These are phyloP conservation scores for Cryptococcus sp. DNA, from an alignment of 1,284 basidiomycete genomes.

Conservation along the genomic window DNA sequence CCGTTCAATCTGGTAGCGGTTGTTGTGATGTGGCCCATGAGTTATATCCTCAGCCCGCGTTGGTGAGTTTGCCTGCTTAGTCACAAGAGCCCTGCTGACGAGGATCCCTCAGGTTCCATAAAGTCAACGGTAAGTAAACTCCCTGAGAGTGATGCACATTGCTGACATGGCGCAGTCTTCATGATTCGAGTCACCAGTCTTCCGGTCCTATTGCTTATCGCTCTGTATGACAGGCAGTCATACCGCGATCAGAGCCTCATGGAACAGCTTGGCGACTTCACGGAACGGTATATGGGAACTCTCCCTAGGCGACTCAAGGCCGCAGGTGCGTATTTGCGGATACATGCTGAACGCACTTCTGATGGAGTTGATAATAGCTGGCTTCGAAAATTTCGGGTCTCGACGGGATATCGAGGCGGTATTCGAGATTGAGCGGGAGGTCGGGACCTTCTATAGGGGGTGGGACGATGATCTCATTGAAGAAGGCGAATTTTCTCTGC, in stretches of 20 bases:
- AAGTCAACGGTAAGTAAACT: conserved; percentile 75
- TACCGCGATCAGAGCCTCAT: conserved; percentile 66
- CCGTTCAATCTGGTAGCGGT: conserved; percentile 83
- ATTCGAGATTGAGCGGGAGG: conserved; percentile 77
- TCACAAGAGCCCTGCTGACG: background rate
- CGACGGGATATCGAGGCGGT: conserved; percentile 74
- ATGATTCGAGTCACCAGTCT: conserved; percentile 72
- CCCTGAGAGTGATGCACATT: background rate
- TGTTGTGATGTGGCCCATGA: conserved; percentile 76
- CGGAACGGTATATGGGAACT: conserved; percentile 69
- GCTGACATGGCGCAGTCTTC: conserved; percentile 30
- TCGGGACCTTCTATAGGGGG: conserved; percentile 50
- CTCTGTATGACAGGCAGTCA: conserved; percentile 77
- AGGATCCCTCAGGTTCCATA: conserved; percentile 34
- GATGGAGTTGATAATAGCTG: conserved; percentile 56
- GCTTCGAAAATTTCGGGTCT: conserved; percentile 73
- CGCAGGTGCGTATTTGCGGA: conserved; percentile 61
- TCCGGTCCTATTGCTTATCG: conserved; percentile 77
- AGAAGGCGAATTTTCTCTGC: conserved; percentile 25
- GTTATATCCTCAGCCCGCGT: conserved; percentile 64
- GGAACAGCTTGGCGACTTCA: conserved; percentile 67
- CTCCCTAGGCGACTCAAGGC: conserved; percentile 70
- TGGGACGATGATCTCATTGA: conserved; percentile 57
- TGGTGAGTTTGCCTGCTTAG: conserved; percentile 51
- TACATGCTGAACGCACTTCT: conserved; percentile 8